phyloP scores from a whole-genome alignment of 805 yeast species.

The Yarrowia deformans region DNA sequence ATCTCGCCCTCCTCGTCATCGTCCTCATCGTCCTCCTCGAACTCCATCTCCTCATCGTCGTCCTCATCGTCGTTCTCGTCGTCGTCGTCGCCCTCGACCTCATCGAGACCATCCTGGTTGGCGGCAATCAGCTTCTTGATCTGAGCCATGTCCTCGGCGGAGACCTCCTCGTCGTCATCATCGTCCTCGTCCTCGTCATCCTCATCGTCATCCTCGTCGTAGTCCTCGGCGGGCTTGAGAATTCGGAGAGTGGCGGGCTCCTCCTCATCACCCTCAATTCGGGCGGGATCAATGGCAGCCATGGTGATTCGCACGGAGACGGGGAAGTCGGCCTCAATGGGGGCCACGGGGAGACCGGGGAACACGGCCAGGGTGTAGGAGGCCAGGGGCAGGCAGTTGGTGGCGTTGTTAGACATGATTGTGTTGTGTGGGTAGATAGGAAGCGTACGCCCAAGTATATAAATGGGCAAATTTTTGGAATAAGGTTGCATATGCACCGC shows the following conservation, averaged over 20 bases:
- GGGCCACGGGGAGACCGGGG: slow-evolving; percentile 89
- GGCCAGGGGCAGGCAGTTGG: slow-evolving; percentile 68
- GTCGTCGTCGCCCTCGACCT: slow-evolving; percentile 50
- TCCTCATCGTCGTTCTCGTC: slow-evolving; percentile 63
- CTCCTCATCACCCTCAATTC: slow-evolving; percentile 64
- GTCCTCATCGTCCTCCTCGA: slow-evolving; percentile 61
- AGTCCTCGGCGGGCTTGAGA: slow-evolving; percentile 66
- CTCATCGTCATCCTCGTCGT: slow-evolving; percentile 46
- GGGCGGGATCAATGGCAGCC: slow-evolving; percentile 93
- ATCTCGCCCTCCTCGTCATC: slow-evolving; percentile 71
- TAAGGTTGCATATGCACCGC: slow-evolving; percentile 37
- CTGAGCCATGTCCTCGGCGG: slow-evolving; percentile 43
- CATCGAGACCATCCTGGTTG: slow-evolving; percentile 44
- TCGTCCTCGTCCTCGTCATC: slow-evolving; percentile 42
- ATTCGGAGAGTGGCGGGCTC: slow-evolving; percentile 90
- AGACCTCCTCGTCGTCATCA: slow-evolving; percentile 48
- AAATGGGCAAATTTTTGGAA: slow-evolving; percentile 37
- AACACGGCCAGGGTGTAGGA: slow-evolving; percentile 82
- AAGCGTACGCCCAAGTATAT: slow-evolving; percentile 13
- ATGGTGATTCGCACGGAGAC: slow-evolving; percentile 88
- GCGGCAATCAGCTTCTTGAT: slow-evolving; percentile 47
- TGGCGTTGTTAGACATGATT: slow-evolving; percentile 27
- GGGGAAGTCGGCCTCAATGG: slow-evolving; percentile 85
- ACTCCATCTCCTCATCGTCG: slow-evolving; percentile 60
- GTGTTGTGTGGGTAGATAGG: slow-evolving; percentile 13